Conservation (phyloP, 306 rosid genomes). For the Inga laurina region DNA sequence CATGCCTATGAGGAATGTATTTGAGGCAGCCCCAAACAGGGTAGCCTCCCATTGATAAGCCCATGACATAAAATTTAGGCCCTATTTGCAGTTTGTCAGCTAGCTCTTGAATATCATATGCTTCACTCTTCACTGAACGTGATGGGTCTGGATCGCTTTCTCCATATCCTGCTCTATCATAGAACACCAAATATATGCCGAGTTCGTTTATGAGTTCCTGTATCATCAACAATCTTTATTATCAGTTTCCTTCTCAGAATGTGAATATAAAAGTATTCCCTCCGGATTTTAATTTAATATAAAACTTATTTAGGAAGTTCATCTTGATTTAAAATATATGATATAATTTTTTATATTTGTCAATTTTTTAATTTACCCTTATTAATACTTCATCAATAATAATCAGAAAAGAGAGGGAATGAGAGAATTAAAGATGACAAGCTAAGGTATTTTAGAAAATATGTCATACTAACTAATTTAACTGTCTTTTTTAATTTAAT, state of each 20-base stretch:
- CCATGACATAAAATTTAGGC: conserved; percentile 60
- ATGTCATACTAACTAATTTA: too few species aligned
- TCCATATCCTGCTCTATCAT: conserved; percentile 86
- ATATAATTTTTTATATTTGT: too few species aligned
- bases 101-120: conserved; percentile 82
- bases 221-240: neutral
- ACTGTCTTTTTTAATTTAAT: too few species aligned
- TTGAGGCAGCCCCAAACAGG: conserved; percentile 72
- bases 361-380: too few species aligned
- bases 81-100: conserved; percentile 76
- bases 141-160: conserved; percentile 83
- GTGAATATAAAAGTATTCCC: neutral
- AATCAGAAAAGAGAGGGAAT: too few species aligned
- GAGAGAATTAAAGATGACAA: too few species aligned
- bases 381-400: too few species aligned
- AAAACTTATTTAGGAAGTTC: too few species aligned
- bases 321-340: too few species aligned
- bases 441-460: too few species aligned
- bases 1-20: conserved; percentile 81
- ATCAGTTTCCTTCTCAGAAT: neutral
- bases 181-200: conserved; percentile 56
- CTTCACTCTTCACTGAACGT: conserved; percentile 83
- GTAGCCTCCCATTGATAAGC: conserved; percentile 74
- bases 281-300: too few species aligned
- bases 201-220: conserved; percentile 70